Percentiles rank a stretch among this genome's conserved stretches.
Conservation (phyloP, 2,329 filamentous ascomycete species). For the Exophiala dermatitidis region DNA sequence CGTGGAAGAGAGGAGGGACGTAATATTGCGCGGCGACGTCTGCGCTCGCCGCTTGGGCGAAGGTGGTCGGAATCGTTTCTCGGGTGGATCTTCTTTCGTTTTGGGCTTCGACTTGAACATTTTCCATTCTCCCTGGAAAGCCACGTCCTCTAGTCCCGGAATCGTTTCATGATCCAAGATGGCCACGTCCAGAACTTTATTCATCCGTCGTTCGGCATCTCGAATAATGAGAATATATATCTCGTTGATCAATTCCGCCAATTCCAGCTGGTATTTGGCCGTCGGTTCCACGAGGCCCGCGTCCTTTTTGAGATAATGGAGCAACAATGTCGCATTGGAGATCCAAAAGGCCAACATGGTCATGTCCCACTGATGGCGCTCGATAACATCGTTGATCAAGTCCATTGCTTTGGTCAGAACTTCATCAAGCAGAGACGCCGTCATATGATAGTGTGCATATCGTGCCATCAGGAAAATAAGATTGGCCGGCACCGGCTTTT, state of each 20-base stretch:
- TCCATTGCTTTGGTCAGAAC: slow-evolving; percentile 83
- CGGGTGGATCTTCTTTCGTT: slow-evolving; percentile 75
- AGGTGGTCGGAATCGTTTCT: slow-evolving; percentile 85
- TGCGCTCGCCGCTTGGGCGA: slow-evolving; percentile 90
- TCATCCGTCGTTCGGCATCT: slow-evolving; percentile 89
- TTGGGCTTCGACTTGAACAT: slow-evolving; percentile 88
- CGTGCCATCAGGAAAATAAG: slow-evolving; percentile 91
- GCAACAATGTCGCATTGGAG: slow-evolving; percentile 87
- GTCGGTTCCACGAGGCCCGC: slow-evolving; percentile 71
- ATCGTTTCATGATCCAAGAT: slow-evolving; percentile 99
- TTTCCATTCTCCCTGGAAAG: slow-evolving; percentile 98
- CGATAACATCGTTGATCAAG: slow-evolving; percentile 92
- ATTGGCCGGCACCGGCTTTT: slow-evolving; percentile 95
- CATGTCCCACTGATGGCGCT: slow-evolving; percentile 97
- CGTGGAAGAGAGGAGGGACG: slow-evolving; percentile 87
- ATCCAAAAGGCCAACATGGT: slow-evolving; percentile 98
- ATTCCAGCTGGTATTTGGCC: slow-evolving; percentile 80
- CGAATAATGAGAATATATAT: slow-evolving; percentile 97
- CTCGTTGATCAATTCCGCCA: slow-evolving; percentile 92
- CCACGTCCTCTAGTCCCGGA: slow-evolving; percentile 90
- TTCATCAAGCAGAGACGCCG: slow-evolving; percentile 70
- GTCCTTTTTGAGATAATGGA: slow-evolving; percentile 97
- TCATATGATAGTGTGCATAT: slow-evolving; percentile 95
- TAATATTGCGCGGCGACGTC: slow-evolving; percentile 88
- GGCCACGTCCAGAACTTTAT: slow-evolving; percentile 85